Conservation (phyloP, 2,329 filamentous ascomycete genomes). For the Herpotrichia juniperi region DNA sequence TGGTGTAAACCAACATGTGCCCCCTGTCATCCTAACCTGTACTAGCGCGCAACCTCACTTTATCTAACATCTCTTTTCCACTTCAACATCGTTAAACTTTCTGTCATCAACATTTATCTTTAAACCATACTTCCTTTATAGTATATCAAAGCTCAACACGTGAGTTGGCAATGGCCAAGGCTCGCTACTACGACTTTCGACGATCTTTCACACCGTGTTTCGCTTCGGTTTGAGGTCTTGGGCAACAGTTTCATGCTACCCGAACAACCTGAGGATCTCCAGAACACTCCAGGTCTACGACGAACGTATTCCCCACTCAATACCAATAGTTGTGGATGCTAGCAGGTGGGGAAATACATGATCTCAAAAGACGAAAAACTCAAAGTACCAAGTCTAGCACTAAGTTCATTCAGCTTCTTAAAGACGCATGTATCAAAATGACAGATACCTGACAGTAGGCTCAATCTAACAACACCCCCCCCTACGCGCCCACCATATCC, state of each 20-base stretch:
- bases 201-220: slow-evolving; percentile 22
- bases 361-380: no score
- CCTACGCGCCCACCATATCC: background rate
- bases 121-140: background rate
- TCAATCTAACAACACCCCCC: background rate
- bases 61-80: background rate
- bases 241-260: slow-evolving; percentile 31
- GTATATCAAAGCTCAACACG: background rate
- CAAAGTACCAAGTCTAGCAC: no score
- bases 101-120: background rate
- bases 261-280: slow-evolving; percentile 9
- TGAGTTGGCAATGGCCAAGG: background rate
- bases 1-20: no score
- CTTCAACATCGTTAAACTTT: background rate
- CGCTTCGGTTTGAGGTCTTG: slow-evolving; percentile 32
- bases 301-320: background rate
- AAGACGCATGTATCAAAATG: no score
- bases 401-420: background rate
- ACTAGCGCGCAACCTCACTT: no score
- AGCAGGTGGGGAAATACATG: no score
- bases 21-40: no score
- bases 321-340: background rate
- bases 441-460: no score
- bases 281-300: slow-evolving; percentile 6
- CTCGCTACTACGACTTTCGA: background rate